Evolutionary conservation across 78 protist genomes (phyloP), one percentile per base, ranked within the genome.

Genomic region (Mantamonas sphyraenae): DNA sequence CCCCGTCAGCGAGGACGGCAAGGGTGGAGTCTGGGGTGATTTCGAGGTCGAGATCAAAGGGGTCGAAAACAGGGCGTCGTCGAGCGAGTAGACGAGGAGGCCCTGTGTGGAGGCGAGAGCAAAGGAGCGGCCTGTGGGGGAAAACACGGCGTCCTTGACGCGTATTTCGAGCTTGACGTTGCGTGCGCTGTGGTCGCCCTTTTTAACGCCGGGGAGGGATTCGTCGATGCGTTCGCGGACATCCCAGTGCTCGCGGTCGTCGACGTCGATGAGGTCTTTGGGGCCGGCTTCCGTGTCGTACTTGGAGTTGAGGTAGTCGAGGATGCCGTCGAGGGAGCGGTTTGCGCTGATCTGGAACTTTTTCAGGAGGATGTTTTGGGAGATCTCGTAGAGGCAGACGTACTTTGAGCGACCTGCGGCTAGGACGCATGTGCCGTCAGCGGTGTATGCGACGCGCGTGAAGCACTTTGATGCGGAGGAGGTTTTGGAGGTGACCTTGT

Each of bases 101-200:
- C 98, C 98, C 53, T 85, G 90, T 2, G 90, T 84, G 24, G 92
- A 79, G 17, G 88, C 83, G 22, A 68, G 66, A 1, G 73, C 75
- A 71, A 66, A 63, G 3, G 67, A 0, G 58, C 66, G 60, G 33
- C 77, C 77, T 14, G 62, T 43, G 9, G 72, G 80, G 8, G 74
- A 34, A 42, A 74, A 74, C 17, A 33, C 59, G 12, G 35, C 59
- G 62, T 37, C 19, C 10, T 61, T 75, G 59, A n/a, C 50, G 45
- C 64, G 85, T 8, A 51, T 69, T 51, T 2, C 82, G 88, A 9
- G 85, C 84, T 73, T 19, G 80, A 51, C 57, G 4, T 26, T 39
- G 34, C 57, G 76, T 17, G 40, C 38, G 61, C 67, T 73, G 26
- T 63, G 64, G 43, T 85, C 82, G 55, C 93, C 89, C 34, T 26